Conservation (phyloP, 2,329 filamentous ascomycete genomes). For the Aspergillus terreus region DNA sequence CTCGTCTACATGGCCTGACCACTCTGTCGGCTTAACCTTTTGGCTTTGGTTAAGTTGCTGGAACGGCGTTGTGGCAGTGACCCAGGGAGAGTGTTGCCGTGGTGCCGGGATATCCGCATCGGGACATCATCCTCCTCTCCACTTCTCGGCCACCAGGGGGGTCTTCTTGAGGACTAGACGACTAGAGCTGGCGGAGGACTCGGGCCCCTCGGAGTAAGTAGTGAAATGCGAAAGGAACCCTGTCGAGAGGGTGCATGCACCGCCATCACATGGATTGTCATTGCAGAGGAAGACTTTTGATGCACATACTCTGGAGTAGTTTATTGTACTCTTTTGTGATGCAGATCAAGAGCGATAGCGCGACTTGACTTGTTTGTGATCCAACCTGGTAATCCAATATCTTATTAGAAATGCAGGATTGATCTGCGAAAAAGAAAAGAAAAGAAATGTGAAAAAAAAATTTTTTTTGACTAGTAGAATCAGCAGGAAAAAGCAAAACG, state of each 20-base stretch:
- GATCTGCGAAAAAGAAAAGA: neutral
- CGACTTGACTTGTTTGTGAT: neutral
- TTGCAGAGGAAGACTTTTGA: neutral
- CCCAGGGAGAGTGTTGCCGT: neutral
- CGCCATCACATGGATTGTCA: constrained; percentile 1
- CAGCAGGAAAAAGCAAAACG: neutral
- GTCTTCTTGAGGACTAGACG: neutral
- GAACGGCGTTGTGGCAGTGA: too few species aligned
- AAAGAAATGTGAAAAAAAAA: too few species aligned
- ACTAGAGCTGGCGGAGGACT: neutral
- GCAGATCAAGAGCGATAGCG: neutral
- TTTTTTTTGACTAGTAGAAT: too few species aligned
- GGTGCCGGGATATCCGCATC: constrained; percentile 7
- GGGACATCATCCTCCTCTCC: neutral
- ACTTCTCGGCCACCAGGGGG: neutral
- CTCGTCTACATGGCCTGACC: too few species aligned
- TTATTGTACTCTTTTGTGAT: neutral
- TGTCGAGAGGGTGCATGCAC: neutral
- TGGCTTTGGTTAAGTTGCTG: too few species aligned
- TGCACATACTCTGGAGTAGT: too few species aligned
- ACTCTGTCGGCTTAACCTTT: too few species aligned
- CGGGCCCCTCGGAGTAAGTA: neutral
- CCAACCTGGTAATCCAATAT: too few species aligned
- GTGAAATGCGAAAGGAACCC: neutral
- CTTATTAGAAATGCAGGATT: too few species aligned